phyloP scores from a whole-genome alignment of 129 eudicot species.

The Flaveria linearis region DNA sequence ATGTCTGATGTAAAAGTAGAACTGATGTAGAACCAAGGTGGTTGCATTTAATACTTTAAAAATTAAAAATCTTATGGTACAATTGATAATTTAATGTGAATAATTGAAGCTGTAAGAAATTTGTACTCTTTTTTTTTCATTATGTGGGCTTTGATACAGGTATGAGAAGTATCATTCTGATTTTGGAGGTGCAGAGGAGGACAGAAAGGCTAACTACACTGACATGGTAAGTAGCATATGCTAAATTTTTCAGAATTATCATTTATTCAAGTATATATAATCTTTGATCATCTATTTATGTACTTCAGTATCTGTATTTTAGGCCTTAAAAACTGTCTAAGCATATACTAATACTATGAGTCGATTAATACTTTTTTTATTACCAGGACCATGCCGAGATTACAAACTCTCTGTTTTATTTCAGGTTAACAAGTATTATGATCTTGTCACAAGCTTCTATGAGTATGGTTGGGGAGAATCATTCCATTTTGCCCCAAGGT shows the following conservation, averaged over 20 bases:
- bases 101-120: neutral
- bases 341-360: neutral
- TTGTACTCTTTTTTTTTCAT: neutral
- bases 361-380: neutral
- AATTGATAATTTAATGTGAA: neutral
- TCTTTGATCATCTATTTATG: neutral
- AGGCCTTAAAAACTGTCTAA: neutral
- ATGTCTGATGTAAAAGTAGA: neutral
- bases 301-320: neutral
- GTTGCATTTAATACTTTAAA: neutral
- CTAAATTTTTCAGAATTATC: neutral
- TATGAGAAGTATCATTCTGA: conserved; percentile 90
- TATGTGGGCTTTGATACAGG: conserved; percentile 44
- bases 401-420: conserved; percentile 11
- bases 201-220: conserved; percentile 85
- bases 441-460: conserved; percentile 94
- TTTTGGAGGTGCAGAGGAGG: conserved; percentile 85
- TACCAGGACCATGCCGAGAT: neutral
- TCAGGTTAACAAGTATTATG: conserved; percentile 92
- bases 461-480: conserved; percentile 99
- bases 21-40: neutral
- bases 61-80: neutral
- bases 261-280: neutral
- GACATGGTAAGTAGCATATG: conserved; percentile 66
- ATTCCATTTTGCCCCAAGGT: conserved; percentile 97